Evolutionary conservation across 2,329 filamentous ascomycete species (phyloP).

Genomic region (Fusarium armeniacum): DNA sequence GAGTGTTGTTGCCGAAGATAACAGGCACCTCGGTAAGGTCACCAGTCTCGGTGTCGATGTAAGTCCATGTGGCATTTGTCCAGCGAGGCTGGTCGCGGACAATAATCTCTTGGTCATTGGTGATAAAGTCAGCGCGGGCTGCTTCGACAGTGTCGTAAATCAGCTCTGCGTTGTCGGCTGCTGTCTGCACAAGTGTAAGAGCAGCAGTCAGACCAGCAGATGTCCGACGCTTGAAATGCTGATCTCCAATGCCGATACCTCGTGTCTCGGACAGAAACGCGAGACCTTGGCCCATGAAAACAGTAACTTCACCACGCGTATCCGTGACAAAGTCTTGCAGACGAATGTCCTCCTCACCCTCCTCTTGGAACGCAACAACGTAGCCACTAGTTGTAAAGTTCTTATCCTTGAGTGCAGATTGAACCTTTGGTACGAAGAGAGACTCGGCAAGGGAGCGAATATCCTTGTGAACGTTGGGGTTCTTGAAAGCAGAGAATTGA

Average conservation of each 20-base stretch:
- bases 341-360: slow-evolving; percentile 39
- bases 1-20: slow-evolving; percentile 50
- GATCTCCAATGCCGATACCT: slow-evolving; percentile 50
- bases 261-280: slow-evolving; percentile 52
- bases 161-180: slow-evolving; percentile 48
- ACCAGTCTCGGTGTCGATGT: slow-evolving; percentile 47
- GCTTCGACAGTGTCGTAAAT: slow-evolving; percentile 48
- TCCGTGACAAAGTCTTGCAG: slow-evolving; percentile 51
- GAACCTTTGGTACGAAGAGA: slow-evolving; percentile 49
- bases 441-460: slow-evolving; percentile 50
- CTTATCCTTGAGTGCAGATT: slow-evolving; percentile 36
- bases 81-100: slow-evolving; percentile 41
- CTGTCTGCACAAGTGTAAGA: slow-evolving; percentile 47
- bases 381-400: slow-evolving; percentile 50
- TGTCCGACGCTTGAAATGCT: slow-evolving; percentile 51
- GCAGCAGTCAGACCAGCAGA: slow-evolving; percentile 50
- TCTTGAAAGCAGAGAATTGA: slow-evolving; percentile 54
- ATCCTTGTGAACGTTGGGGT: slow-evolving; percentile 52
- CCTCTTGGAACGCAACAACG: slow-evolving; percentile 39
- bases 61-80: slow-evolving; percentile 38
- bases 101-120: slow-evolving; percentile 41
- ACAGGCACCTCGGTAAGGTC: slow-evolving; percentile 47
- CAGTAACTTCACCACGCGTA: slow-evolving; percentile 50
- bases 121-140: slow-evolving; percentile 48
- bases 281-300: slow-evolving; percentile 49